phyloP scores from a whole-genome alignment of 2,329 filamentous ascomycete species.

The Fusarium sp. region DNA sequence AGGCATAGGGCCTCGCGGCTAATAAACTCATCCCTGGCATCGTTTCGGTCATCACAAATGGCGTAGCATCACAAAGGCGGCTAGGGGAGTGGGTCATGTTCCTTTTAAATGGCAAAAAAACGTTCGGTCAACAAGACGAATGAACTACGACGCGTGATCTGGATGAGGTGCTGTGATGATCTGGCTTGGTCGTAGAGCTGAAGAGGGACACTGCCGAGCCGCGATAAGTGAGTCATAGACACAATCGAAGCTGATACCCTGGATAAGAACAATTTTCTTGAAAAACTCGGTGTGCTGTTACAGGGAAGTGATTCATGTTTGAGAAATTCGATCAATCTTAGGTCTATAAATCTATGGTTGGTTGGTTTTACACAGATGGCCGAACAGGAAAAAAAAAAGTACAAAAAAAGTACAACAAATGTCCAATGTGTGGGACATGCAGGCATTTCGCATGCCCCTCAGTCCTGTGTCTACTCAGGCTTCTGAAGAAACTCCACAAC shows the following conservation, averaged over 20 bases:
- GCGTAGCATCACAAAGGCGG: constrained; percentile 62
- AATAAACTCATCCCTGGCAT: constrained; percentile 57
- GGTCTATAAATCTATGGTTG: constrained; percentile 19
- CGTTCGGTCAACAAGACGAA: constrained; percentile 49
- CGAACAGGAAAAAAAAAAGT: no score
- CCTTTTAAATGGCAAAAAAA: constrained; percentile 56
- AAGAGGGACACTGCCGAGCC: constrained; percentile 13
- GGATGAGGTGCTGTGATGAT: constrained; percentile 33
- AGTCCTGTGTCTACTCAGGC: constrained; percentile 56
- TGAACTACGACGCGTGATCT: constrained; percentile 40
- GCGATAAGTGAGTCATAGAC: constrained; percentile 37
- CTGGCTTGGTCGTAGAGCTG: constrained; percentile 21
- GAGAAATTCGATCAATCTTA: constrained; percentile 3
- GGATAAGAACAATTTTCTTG: neutral
- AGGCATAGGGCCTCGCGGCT: constrained; percentile 52
- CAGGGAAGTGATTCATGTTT: neutral
- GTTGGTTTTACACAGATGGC: constrained; percentile 15
- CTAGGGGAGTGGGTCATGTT: constrained; percentile 59
- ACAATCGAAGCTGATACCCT: constrained; percentile 31
- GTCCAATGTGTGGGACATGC: no score
- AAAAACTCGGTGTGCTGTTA: neutral
- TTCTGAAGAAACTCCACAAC: constrained; percentile 75
- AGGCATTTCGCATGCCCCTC: neutral
- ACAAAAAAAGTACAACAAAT: no score
- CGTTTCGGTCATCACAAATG: constrained; percentile 62